These are phyloP conservation scores for Cylindrodendrum hubeiense DNA, from an alignment of 2,329 filamentous ascomycete genomes.

Conservation along the genomic window DNA sequence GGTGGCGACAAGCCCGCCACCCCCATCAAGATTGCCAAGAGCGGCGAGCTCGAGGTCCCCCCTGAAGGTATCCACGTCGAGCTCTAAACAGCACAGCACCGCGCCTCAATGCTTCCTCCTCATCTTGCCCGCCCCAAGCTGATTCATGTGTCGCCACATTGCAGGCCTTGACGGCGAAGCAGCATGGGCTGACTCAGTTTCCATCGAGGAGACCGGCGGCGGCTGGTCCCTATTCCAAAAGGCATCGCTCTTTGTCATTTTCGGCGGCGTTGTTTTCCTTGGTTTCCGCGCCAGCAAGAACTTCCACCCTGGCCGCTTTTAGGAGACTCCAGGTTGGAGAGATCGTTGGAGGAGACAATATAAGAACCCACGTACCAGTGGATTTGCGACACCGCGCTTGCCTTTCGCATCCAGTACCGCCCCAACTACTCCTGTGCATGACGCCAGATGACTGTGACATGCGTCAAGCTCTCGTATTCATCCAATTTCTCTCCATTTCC, in stretches of 20 bases:
- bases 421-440: background rate
- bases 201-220: constrained; percentile 32
- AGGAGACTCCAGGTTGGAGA: background rate
- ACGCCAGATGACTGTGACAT: background rate
- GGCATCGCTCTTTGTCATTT: constrained; percentile 35
- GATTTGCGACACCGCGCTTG: background rate
- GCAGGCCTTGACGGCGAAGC: constrained; percentile 47
- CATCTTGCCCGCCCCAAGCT: constrained; percentile 45
- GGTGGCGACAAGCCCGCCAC: constrained; percentile 76
- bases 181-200: too few species aligned
- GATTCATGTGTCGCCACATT: constrained; percentile 46
- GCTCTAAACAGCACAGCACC: constrained; percentile 70
- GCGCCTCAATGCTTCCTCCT: constrained; percentile 40
- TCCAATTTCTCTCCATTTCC: background rate
- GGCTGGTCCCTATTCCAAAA: constrained; percentile 41
- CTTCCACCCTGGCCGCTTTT: constrained; percentile 23
- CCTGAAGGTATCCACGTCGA: constrained; percentile 94
- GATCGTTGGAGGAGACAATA: constrained; percentile 5
- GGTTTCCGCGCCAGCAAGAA: constrained; percentile 35
- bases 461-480: background rate
- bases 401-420: background rate
- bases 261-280: constrained; percentile 37
- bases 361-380: background rate
- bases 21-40: constrained; percentile 83
- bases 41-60: constrained; percentile 85